A percentile compares a stretch with the other conserved stretches of the same genome.
Conservation (phyloP, 1,284 basidiomycete species). For the Rhodotorula sp. region DNA sequence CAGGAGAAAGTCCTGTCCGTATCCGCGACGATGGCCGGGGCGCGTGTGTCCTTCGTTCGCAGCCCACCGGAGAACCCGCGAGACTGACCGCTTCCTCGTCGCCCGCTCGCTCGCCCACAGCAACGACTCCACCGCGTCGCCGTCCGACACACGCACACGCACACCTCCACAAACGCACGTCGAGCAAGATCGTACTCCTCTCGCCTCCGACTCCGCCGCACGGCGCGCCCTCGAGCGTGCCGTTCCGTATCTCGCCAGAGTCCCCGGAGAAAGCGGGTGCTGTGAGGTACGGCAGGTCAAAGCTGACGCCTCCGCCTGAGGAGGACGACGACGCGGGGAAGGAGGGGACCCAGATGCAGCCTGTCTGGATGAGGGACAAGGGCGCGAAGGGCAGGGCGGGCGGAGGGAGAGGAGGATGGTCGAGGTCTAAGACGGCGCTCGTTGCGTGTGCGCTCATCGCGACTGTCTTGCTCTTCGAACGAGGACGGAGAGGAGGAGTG, state of each 20-base stretch:
- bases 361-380: background rate
- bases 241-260: background rate
- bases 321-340: background rate
- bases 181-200: constrained; percentile 3
- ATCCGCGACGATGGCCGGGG: background rate
- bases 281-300: background rate
- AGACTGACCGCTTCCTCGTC: background rate
- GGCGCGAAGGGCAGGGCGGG: background rate
- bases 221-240: background rate
- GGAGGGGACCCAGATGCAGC: background rate
- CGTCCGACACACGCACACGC: background rate
- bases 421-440: background rate
- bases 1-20: no score
- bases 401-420: background rate
- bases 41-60: background rate
- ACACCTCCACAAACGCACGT: constrained; percentile 13
- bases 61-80: background rate
- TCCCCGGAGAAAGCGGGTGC: background rate
- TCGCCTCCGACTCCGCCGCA: constrained; percentile 11
- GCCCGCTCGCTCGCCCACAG: background rate
- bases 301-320: background rate
- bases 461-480: background rate
- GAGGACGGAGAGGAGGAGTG: background rate
- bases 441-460: background rate
- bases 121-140: background rate